phyloP scores from a whole-genome alignment of 805 yeast species.

The Candida ficus region DNA sequence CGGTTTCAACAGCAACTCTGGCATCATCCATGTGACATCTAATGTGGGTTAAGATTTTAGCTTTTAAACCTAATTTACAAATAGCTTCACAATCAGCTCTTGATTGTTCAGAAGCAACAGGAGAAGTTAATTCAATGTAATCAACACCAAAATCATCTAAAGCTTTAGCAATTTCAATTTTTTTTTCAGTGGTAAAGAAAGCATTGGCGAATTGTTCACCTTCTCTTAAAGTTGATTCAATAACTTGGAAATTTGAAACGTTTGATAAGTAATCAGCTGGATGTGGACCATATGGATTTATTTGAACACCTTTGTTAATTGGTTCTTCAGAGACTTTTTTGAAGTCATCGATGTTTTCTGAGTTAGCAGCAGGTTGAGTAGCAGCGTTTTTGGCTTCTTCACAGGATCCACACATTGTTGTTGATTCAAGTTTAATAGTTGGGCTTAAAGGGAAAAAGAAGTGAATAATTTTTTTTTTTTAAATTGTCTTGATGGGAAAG shows the following conservation, averaged over 20 bases:
- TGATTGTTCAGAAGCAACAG: conserved; percentile 95
- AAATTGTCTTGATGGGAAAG: no score
- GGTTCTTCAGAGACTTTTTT: conserved; percentile 44
- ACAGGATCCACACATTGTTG: conserved; percentile 22
- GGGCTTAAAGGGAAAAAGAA: no score
- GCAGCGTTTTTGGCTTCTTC: conserved; percentile 22
- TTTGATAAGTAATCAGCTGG: conserved; percentile 90
- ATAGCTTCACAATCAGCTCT: conserved; percentile 95
- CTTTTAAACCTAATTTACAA: conserved; percentile 93
- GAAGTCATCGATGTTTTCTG: conserved; percentile 14
- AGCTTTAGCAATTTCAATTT: conserved; percentile 95
- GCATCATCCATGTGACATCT: conserved; percentile 99
- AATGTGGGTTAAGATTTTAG: conserved; percentile 93
- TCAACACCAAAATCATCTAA: conserved; percentile 97
- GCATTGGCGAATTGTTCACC: conserved; percentile 99
- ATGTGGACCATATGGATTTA: conserved; percentile 92
- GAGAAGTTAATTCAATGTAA: conserved; percentile 95
- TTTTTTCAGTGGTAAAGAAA: conserved; percentile 88
- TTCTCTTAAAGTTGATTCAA: conserved; percentile 94
- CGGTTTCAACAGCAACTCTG: conserved; percentile 92
- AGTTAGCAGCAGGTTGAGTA: conserved; percentile 12
- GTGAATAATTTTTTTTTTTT: no score
- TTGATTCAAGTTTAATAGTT: no score
- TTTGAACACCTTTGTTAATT: conserved; percentile 27
- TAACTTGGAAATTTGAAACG: conserved; percentile 82